These are phyloP conservation scores for Pseudoneurospora amorphoporcata DNA, from an alignment of 495 filamentous ascomycete genomes.

Conservation along the genomic window DNA sequence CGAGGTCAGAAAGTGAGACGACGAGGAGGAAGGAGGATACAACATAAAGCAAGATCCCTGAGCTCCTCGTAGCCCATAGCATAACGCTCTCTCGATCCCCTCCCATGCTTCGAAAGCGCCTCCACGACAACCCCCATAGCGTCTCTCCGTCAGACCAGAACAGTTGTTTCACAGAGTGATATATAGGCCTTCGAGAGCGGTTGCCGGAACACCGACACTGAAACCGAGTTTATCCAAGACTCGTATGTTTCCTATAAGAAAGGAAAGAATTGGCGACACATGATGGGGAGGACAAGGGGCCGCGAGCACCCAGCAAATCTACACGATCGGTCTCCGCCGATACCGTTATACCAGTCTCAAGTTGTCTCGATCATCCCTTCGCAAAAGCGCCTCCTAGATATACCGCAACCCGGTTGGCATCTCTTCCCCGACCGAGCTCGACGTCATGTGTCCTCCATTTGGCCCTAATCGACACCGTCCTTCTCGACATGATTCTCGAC, in stretches of 20 bases:
- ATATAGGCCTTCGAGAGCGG: not conserved
- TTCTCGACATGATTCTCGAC: not conserved
- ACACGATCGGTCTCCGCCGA: not conserved
- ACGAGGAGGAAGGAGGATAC: not conserved
- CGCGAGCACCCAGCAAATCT: rapidly evolving
- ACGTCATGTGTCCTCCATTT: not conserved
- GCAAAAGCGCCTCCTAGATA: not conserved
- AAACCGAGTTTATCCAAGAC: not conserved
- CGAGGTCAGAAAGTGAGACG: not conserved
- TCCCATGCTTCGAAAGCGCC: not conserved
- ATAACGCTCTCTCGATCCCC: not conserved
- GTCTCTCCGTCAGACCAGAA: not conserved
- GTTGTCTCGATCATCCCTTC: not conserved
- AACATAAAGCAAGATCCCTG: not conserved
- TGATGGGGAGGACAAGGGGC: not conserved
- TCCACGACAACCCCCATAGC: not conserved
- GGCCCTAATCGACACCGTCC: not conserved
- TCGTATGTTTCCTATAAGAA: too few species aligned
- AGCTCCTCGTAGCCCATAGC: not conserved
- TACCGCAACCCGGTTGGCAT: not conserved
- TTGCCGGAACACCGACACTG: not conserved
- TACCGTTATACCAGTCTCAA: not conserved
- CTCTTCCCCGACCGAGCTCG: not conserved
- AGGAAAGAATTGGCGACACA: too few species aligned
- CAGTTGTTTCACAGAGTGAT: not conserved